phyloP scores from a whole-genome alignment of 306 rosid genomes.

The Luffa aegyptiaca region DNA sequence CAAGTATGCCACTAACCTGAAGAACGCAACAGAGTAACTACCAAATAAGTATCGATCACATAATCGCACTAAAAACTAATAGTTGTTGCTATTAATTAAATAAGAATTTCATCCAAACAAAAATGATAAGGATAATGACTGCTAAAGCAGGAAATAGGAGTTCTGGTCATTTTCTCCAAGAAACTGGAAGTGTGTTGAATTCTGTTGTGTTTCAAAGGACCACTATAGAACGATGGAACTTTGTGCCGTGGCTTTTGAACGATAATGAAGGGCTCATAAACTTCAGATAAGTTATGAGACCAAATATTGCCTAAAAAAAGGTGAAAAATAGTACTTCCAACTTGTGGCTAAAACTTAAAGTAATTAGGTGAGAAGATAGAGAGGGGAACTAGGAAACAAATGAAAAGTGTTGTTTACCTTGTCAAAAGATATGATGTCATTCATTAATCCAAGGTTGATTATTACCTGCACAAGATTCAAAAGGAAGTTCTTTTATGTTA shows the following conservation, averaged over 20 bases:
- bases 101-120: constrained; percentile 6
- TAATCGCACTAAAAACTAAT: neutral
- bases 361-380: neutral
- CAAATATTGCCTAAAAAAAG: neutral
- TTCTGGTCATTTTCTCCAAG: neutral
- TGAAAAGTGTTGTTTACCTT: constrained; percentile 45
- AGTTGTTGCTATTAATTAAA: neutral
- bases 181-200: neutral
- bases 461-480: constrained; percentile 65
- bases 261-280: neutral
- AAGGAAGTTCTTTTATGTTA: constrained; percentile 4
- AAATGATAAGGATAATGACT: neutral
- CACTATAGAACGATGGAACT: neutral
- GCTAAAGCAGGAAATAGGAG: neutral
- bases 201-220: neutral
- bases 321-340: neutral
- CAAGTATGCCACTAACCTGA: constrained; percentile 93
- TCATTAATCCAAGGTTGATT: constrained; percentile 65
- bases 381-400: neutral
- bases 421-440: constrained; percentile 63
- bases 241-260: neutral
- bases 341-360: neutral
- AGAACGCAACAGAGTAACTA: constrained; percentile 20
- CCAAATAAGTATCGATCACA: constrained; percentile 14
- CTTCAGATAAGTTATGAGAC: neutral